Evolutionary conservation across 257 asterid genomes (phyloP), one percentile per base, ranked within the genome.

Genomic region (Osmanthus fragrans): DNA sequence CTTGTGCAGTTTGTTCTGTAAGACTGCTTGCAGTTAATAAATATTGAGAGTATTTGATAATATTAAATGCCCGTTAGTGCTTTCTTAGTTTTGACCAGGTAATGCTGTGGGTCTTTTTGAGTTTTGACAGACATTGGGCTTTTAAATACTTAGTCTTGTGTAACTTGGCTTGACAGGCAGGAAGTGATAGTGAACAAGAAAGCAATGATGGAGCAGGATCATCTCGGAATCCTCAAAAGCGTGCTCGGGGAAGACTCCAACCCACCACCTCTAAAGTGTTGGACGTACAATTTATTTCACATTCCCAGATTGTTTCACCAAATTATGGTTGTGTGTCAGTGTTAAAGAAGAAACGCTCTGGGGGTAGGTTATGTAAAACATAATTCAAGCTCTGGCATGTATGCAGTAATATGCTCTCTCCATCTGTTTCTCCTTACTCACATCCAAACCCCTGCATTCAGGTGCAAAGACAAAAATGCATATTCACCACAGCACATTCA

Each of bases 141-240:
- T 39, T 79, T 77, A 74, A 19, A 47, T 71, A n/a, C 72, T 82
- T 58, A 32, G 77, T 42, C 77, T 29, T 82, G 60, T 82, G 73
- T 82, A 40, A 64, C 76, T 72, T 82, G 85, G 76, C 70, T 75
- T 85, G 80, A 83, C 91, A 94, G 97, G 97, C 83, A 73, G 93
- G 89, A 82, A 92, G 94, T 76, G 96, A 92, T 77, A 89, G 96
- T 81, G 98, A 91, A 65, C 94, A 88, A 82, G 99, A 95, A 84
- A 91, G 92, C 85, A 88, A 91, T 79, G 98, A 92, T 40, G 96
- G 90, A 72, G 92, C 81, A n/a, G 94, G 96, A 83, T 77, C 92
- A 80, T 89, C 97, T 77, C 86, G 84, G 82, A 92, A 88, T 80
- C 79, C 96, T 80, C 93, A 87, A 80, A 95, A 92, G 85, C 91